Conservation (phyloP, 768 basidiomycete genomes). For the Tylopilus plumbeoviolaceoides region DNA sequence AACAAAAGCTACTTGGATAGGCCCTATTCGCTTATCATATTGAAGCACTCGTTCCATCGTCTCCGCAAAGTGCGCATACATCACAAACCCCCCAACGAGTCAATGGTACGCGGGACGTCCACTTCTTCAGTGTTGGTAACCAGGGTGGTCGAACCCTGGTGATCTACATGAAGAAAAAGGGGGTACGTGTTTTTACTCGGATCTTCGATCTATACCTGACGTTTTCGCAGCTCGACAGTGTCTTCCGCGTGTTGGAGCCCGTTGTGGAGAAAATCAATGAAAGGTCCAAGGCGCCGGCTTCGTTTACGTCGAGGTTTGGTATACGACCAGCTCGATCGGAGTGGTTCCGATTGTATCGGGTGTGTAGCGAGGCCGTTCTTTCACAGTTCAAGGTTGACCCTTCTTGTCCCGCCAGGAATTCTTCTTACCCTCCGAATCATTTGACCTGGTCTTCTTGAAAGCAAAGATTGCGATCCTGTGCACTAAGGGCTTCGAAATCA, state of each 20-base stretch:
- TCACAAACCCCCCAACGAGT: conserved; percentile 86
- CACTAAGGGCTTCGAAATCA: conserved; percentile 94
- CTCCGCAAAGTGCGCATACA: conserved; percentile 60
- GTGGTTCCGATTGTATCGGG: conserved; percentile 92
- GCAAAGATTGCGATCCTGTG: conserved; percentile 92
- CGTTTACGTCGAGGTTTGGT: conserved; percentile 69
- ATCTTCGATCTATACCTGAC: conserved; percentile 12
- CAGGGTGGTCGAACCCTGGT: conserved; percentile 85
- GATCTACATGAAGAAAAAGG: conserved; percentile 95
- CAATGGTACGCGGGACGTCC: conserved; percentile 86
- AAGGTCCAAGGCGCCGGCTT: conserved; percentile 63
- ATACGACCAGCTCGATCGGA: conserved; percentile 80
- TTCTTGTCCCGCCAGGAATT: conserved; percentile 57
- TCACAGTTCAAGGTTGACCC: background rate
- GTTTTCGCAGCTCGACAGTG: conserved; percentile 63
- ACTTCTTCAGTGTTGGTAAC: conserved; percentile 92
- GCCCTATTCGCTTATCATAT: conserved; percentile 92
- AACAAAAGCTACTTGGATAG: conserved; percentile 31
- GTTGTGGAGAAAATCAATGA: conserved; percentile 88
- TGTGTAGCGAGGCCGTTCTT: conserved; percentile 19
- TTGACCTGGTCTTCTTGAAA: conserved; percentile 88
- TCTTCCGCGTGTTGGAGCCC: conserved; percentile 97
- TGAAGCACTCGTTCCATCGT: conserved; percentile 91
- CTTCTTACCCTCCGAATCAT: conserved; percentile 89
- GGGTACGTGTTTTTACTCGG: conserved; percentile 37